Evolutionary conservation across 208 protist genomes (phyloP), one percentile per base, ranked within the genome.

Genomic region (Leishmania martiniquensis): DNA sequence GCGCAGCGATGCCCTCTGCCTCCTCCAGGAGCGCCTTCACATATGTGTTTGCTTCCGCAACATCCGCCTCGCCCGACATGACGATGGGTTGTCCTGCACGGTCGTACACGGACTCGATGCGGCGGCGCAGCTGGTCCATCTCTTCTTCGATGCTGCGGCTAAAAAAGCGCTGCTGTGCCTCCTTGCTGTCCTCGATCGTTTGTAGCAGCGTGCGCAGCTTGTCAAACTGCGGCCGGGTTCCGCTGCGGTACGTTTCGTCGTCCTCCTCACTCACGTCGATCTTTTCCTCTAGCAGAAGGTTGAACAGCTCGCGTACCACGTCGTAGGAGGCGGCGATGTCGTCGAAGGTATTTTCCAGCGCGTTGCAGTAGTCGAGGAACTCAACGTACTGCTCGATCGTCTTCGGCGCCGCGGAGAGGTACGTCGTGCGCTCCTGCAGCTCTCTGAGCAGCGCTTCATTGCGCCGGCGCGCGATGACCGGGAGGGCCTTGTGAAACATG

Each of bases 381-480:
- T 94, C 89, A 45, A 98, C 97, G 83, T 97, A 98, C 75, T 98
- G 94, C 87, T 98, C 96, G 37, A 98, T 90, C 47, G 92, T 96
- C 76, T 94, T 93, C 44, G 98, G 98, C 25, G 80, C 54, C 17
- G 85, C 85, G 15, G 86, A 76, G 25, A 99, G 93, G 57, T 93
- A 96, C 12, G 84, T 84, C 70, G 96, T 96, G 45, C 90, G 86
- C 67, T 89, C 87, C 79, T 97, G 91, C 72, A 99, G 84, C 57
- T 98, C 91, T 52, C 82, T 87, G 47, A 99, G 85, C 37, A 99
- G 82, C 45, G 78, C 80, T 76, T 96, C 89, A 82, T 99, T 98
- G 80, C 95, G 90, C 17, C 81, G 78, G 51, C 92, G 88, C 2
- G 96, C 95, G 77, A 99, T 97, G 71, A 95, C 65, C 57, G 98